Percentiles rank a stretch among this genome's conserved stretches.
Evolutionary conservation across 2,329 filamentous ascomycete species (phyloP).

Genomic region (Periconia sp.): DNA sequence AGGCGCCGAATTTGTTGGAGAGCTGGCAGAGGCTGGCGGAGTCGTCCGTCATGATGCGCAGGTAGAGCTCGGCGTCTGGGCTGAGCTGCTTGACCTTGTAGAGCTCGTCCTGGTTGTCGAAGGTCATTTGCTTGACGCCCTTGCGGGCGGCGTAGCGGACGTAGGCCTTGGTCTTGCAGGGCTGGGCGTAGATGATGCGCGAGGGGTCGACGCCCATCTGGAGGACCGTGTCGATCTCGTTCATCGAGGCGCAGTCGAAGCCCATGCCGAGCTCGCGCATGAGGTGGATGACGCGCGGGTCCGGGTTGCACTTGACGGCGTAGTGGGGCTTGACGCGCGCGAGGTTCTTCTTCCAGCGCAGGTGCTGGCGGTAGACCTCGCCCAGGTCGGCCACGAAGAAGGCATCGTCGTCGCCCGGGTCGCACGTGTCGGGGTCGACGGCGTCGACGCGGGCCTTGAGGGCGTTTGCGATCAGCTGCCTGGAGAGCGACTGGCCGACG

Average conservation of each 20-base stretch:
- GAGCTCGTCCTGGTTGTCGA: constrained; percentile 96
- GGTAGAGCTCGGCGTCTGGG: constrained; percentile 84
- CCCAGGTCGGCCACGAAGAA: constrained; percentile 98
- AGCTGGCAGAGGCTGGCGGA: constrained; percentile 91
- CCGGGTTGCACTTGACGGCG: constrained; percentile 98
- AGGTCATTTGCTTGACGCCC: constrained; percentile 97
- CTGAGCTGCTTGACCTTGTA: constrained; percentile 95
- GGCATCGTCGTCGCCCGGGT: constrained; percentile 90
- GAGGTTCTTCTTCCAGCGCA: constrained; percentile 96
- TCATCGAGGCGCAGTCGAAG: constrained; percentile 98
- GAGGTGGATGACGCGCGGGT: constrained; percentile 83
- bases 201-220: constrained; percentile 78
- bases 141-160: constrained; percentile 83
- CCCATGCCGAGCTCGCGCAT: constrained; percentile 86
- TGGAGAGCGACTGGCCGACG: constrained; percentile 55
- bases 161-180: constrained; percentile 99
- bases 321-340: constrained; percentile 94
- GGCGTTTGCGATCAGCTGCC: constrained; percentile 82
- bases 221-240: constrained; percentile 91
- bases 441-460: constrained; percentile 81
- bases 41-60: constrained; percentile 96
- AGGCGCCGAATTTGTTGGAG: constrained; percentile 96
- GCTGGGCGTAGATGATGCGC: constrained; percentile 98
- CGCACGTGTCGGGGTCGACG: constrained; percentile 85
- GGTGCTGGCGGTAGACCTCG: constrained; percentile 97